These are phyloP conservation scores for Gnetum montanum DNA, from an alignment of 75 land plant genomes.

Conservation along the genomic window DNA sequence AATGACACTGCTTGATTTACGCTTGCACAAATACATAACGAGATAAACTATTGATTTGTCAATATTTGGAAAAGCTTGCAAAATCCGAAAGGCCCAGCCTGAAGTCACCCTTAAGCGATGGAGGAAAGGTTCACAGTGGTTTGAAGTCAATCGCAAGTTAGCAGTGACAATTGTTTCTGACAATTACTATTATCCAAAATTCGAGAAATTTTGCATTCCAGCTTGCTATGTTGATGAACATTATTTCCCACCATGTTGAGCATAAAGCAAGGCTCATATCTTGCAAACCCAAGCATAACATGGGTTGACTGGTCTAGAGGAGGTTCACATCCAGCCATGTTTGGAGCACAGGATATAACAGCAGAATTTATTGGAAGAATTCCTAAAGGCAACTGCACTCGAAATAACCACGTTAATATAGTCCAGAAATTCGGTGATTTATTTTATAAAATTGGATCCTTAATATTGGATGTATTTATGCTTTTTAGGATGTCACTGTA, in stretches of 20 bases:
- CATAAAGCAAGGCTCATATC: slow-evolving; percentile 21
- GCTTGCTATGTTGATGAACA: slow-evolving; percentile 68
- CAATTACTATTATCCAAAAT: slow-evolving; percentile 46
- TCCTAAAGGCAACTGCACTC: slow-evolving; percentile 16
- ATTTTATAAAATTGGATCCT: too few species aligned
- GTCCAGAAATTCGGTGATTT: too few species aligned
- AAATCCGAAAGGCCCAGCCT: slow-evolving; percentile 40
- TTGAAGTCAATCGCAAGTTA: slow-evolving; percentile 34
- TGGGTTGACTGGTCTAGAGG: slow-evolving; percentile 60
- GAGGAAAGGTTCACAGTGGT: slow-evolving; percentile 60
- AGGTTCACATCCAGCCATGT: slow-evolving; percentile 53
- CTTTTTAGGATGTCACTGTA: too few species aligned
- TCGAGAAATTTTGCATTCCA: slow-evolving; percentile 42
- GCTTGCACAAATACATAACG: too few species aligned
- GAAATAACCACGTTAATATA: slow-evolving; percentile 38
- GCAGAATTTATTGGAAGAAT: slow-evolving; percentile 32
- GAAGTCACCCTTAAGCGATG: slow-evolving; percentile 41
- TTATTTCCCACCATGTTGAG: slow-evolving; percentile 53
- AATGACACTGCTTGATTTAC: too few species aligned
- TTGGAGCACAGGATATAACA: slow-evolving; percentile 30
- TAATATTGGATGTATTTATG: too few species aligned
- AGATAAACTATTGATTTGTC: too few species aligned
- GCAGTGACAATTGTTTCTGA: slow-evolving; percentile 44
- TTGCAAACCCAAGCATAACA: slow-evolving; percentile 45
- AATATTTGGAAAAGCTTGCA: slow-evolving; percentile 53